A percentile compares a stretch with the other conserved stretches of the same genome.
Evolutionary conservation across 164 flowering plant species (phyloP).

Genomic region (Santalum album): DNA sequence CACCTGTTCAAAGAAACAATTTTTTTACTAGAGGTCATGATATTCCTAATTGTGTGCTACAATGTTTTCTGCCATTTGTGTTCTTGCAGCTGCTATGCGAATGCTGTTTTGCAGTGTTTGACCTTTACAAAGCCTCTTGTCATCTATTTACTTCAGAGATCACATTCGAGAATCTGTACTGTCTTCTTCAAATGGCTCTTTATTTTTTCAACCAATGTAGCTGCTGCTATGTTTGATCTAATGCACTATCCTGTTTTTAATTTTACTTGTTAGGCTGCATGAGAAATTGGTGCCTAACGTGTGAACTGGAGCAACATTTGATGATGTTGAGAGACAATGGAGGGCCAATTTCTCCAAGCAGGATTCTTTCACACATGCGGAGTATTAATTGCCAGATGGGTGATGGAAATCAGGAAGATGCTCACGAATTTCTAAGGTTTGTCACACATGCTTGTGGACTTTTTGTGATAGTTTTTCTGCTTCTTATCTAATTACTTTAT

Average conservation of each 20-base stretch:
- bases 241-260: not conserved
- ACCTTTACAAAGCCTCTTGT: slow-evolving; percentile 75
- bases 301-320: slow-evolving; percentile 74
- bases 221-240: too few relatives aligned
- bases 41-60: not conserved
- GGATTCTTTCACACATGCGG: slow-evolving; percentile 54
- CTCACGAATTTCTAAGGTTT: slow-evolving; percentile 89
- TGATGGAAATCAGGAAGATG: slow-evolving; percentile 92
- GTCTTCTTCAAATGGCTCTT: slow-evolving; percentile 3
- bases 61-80: not conserved
- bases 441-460: not conserved
- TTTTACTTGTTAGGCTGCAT: slow-evolving; percentile 30
- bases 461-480: not conserved
- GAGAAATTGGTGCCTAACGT: slow-evolving; percentile 80
- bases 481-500: not conserved
- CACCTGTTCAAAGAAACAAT: not conserved
- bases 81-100: slow-evolving; percentile 84
- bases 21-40: not conserved
- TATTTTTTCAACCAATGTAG: not conserved
- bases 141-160: slow-evolving; percentile 52
- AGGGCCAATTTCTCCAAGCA: slow-evolving; percentile 58
- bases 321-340: slow-evolving; percentile 46
- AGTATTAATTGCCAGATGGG: slow-evolving; percentile 61
- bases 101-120: slow-evolving; percentile 85
- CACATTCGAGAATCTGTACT: slow-evolving; percentile 70